Evolutionary conservation across 2,329 filamentous ascomycete species (phyloP), one percentile per base, ranked within the genome.

Genomic region (Aspergillus ochraceoroseus): DNA sequence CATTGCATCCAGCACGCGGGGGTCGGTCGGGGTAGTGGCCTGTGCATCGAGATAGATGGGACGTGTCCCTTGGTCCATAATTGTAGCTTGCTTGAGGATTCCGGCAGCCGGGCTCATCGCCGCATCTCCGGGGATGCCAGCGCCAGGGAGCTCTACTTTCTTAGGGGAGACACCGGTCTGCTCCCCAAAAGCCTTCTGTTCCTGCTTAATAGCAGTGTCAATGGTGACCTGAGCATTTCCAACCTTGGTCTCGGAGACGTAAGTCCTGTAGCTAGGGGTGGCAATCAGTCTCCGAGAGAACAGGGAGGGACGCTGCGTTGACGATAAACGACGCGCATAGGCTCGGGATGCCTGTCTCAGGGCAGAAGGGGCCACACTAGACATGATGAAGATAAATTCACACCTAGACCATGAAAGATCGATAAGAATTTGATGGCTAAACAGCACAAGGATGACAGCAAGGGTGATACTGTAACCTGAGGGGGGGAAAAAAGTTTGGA

Each of bases 41-140:
- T 98, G 92, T 83, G 95, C 95, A 62, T 98, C 92, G 38, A 98
- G 82, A 59, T 98, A 98, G 61, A 98, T 96, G 26, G 92, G 92
- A 44, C 92, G 77, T 47, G 86, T 83, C 43, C 92, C 92, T 66
- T 94, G 82, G 53, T 95, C 89, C 83, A 96, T 86, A 49, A 95
- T 74, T 8, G 87, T 88, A 6, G 89, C 90, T 64, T 95, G 84
- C 71, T 92, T 94, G 47, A 98, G 73, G 31, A 95, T 72, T 68
- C 79, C 80, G 48, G 87, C 85, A 61, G 85, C 79, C n/a, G 87
- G 85, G 66, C 84, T 92, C 72, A 92, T 80, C 61, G 83, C 82
- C 34, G 79, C 76, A 62, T 85, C 78, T 11, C 73, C 76, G 41
- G 74, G 71, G 53, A 80, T 68, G 31, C 70, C 70, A 3, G 80